Evolutionary conservation across 805 yeast species (phyloP), one percentile per base, ranked within the genome.

Genomic region (Metschnikowia cubensis): DNA sequence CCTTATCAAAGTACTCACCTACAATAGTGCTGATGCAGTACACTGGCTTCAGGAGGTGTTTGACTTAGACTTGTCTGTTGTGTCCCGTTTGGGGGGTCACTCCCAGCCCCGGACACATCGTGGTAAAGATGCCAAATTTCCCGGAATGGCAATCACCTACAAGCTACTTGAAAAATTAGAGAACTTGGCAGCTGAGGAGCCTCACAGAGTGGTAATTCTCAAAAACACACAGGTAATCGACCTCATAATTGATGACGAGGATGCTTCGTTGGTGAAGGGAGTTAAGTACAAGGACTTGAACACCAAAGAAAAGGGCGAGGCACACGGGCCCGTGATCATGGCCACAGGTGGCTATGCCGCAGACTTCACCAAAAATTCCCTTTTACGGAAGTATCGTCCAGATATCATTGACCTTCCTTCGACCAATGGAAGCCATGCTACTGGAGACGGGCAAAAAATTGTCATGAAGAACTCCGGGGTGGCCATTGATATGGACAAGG

Each of bases 61-160:
- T 57, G 76, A 74, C 6, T 68, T 87, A 45, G 87, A 84, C 58
- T 69, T 88, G 49, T 77, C 86, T 6, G 72, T 83, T 14, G 85
- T 88, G 11, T 78, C 88, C n/a, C 79, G 87, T 58, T 67, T 88
- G 39, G 96, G 96, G 25, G 96, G 96, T 2, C 95, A 88, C 62
- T 83, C 90, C 1, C 81, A 76, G 45, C 83, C 89, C 18, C 75
- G 96, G 64, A 88, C 96, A 1, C 96, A 88, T 64, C 76, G 95
- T 58, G 91, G 95, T 1, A 77, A 80, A 45, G 85, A 81, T 52
- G 76, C 82, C 17, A 73, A 78, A 52, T 81, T 82, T 46, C 87
- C 87, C 2, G 87, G 87, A 1, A 80, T 79, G 79, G 84, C 87
- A 6, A 80, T 83, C 46, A 80, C 85, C 3, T 80, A 79, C 55